These are phyloP conservation scores for Pythium aquatile DNA, from an alignment of 352 stramenopile genomes.

Conservation along the genomic window DNA sequence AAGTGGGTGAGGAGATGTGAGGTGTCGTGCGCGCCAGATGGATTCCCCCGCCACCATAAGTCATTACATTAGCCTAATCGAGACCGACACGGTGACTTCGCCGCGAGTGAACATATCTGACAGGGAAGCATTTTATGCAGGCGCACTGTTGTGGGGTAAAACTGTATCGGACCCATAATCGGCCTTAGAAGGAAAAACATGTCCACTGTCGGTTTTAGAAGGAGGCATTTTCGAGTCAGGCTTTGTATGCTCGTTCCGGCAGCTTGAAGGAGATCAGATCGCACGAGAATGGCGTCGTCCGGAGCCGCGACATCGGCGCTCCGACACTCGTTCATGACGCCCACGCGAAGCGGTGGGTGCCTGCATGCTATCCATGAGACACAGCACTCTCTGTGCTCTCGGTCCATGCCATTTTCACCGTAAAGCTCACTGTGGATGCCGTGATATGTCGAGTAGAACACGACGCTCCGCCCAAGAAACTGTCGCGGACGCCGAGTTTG, in stretches of 20 bases:
- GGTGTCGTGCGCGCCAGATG: too few species aligned
- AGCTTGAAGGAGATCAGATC: conserved; percentile 18
- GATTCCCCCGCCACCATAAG: too few species aligned
- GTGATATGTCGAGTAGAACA: conserved; percentile 9
- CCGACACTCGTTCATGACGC: conserved; percentile 24
- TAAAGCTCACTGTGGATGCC: conserved; percentile 1
- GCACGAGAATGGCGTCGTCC: conserved; percentile 19
- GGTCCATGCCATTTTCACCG: not conserved
- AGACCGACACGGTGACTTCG: too few species aligned
- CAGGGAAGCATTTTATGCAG: too few species aligned
- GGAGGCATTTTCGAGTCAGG: conserved; percentile 12
- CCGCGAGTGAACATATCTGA: too few species aligned
- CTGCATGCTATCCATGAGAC: not conserved
- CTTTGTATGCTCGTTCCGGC: conserved; percentile 5
- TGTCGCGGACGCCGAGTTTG: conserved; percentile 25
- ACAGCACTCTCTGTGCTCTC: not conserved
- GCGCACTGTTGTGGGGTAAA: too few species aligned
- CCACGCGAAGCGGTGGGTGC: conserved; percentile 11
- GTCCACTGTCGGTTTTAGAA: conserved; percentile 13
- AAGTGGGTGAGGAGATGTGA: too few species aligned
- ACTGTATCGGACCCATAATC: conserved; percentile 8
- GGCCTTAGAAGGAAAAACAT: conserved; percentile 15
- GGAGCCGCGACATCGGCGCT: conserved; percentile 18
- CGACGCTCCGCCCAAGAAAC: conserved; percentile 6
- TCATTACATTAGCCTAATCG: too few species aligned